These are phyloP conservation scores for Yamadazyma atlantica DNA, from an alignment of 1,139 yeast genomes.

Conservation along the genomic window DNA sequence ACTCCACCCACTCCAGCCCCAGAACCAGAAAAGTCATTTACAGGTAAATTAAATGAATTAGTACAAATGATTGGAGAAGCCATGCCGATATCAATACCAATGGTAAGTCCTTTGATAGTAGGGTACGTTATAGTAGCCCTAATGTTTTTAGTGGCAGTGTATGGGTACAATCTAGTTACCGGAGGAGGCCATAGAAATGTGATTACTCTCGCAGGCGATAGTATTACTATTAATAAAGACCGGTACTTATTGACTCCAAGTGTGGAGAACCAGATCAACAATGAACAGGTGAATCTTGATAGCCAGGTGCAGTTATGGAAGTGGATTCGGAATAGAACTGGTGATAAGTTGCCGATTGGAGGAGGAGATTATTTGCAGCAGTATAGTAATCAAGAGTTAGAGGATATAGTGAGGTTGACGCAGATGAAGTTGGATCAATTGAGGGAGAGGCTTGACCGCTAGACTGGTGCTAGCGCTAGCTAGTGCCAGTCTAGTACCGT, in stretches of 20 bases:
- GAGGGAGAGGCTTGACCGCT: slow-evolving; percentile 2
- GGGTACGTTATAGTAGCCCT: slow-evolving; percentile 23
- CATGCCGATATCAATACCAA: slow-evolving; percentile 26
- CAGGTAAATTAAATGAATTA: slow-evolving; percentile 21
- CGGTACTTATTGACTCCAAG: slow-evolving; percentile 49
- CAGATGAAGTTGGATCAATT: slow-evolving; percentile 47
- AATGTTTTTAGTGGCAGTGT: slow-evolving; percentile 14
- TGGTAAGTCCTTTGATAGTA: slow-evolving; percentile 22
- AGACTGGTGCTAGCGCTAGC: too few species aligned
- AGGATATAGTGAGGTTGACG: slow-evolving; percentile 55
- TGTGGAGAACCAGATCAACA: slow-evolving; percentile 39
- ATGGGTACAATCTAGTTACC: slow-evolving; percentile 8
- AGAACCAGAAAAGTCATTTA: slow-evolving; percentile 11
- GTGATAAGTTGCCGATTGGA: slow-evolving; percentile 13
- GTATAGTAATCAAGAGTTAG: slow-evolving; percentile 48
- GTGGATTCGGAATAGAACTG: slow-evolving; percentile 68
- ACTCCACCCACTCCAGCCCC: slow-evolving; percentile 14
- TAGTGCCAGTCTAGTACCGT: neutral
- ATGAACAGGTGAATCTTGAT: slow-evolving; percentile 32
- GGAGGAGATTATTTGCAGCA: slow-evolving; percentile 12
- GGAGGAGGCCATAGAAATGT: neutral
- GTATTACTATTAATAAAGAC: slow-evolving; percentile 37
- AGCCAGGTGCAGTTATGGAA: slow-evolving; percentile 75
- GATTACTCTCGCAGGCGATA: slow-evolving; percentile 6
- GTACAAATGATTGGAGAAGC: slow-evolving; percentile 29